Evolutionary conservation across 176 grass and related monocot species (phyloP), one percentile per base, ranked within the genome.

Genomic region (Oryza meridionalis): DNA sequence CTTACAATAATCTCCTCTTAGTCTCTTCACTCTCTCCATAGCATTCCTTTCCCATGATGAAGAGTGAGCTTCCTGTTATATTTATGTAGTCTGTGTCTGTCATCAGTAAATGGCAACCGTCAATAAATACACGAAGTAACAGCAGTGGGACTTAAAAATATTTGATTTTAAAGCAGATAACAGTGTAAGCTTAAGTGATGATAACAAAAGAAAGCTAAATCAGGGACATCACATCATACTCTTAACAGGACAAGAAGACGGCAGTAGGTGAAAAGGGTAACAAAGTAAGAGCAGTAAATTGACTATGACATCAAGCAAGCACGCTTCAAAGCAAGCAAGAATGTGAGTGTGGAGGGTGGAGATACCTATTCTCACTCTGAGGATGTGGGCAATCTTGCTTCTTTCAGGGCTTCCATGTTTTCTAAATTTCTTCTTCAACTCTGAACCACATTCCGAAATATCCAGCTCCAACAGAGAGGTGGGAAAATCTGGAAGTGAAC

Each of bases 401-500:
- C 32, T 42, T 10, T 44, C 73, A 69, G n/a, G 47, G 33, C 46
- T 44, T 77, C 47, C 82, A 10, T 11, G 4, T 32, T 29, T 6
- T 5, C 5, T 16, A 13, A 14, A 21, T 11, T 46, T 69, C 73
- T 44, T 17, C 35, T 7, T 2, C 7, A 78, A 50, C 7, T 62
- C 37, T 7, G 49, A 14, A 45, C 27, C 1, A 15, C 74, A 85
- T 0, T 6, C 13, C 2, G 0, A 22, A 10, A 1, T 33, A 40
- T 0, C 0, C 15, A 88, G 59, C 0, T 0, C 0, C 45, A 10
- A 12, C 15, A 89, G 53, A 50, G 75, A 84, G 27, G 80, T 10
- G 43, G 91, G 87, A 14, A 90, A 16, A 33, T 81, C 16, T 31
- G 70, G 70, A 64, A 90, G 55, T 33, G 83, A 85, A 13, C 27